Evolutionary conservation across 2,329 filamentous ascomycete species (phyloP), one percentile per base, ranked within the genome.

Genomic region (Verticillium tricorpus): DNA sequence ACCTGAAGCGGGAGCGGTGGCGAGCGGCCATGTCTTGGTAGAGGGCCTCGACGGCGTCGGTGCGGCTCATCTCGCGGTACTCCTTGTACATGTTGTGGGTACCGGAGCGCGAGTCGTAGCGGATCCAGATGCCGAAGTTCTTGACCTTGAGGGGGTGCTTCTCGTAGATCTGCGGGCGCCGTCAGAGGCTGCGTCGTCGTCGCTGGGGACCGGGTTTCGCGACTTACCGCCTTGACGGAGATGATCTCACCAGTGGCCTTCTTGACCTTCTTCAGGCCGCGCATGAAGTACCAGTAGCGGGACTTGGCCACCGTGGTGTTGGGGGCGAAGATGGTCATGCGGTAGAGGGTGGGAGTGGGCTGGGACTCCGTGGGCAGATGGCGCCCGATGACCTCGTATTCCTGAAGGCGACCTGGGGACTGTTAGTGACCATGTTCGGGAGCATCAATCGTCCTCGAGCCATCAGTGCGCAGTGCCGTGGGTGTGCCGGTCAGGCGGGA

Each of bases 1-100:
- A 96, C 83, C 95, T 89, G 88, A 99, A 99, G 76, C 95, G 92
- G 77, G 95, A 90, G 79, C 92, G 93, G 89, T 99, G 95, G 80
- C 95, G 92, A 81, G 96, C 94, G 73, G 95, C 93, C 95, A 99
- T 98, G 86, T 99, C 95, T 83, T 95, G 91, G 90, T 99, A 99
- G 78, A 99, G 89, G 72, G 94, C 84, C 84, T 98, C 91, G 76
- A 98, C 94, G 71, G 95, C 95, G 72, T 95, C 94, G 76, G 90
- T 91, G 82, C 95, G 88, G 79, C 91, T 94, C 88, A 98, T 91
- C 88, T 98, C 95, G 80, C 95, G 92, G 91, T 97, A 98, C 90
- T 99, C 95, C 90, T 98, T 98, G 92, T 99, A 99, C 95, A 99
- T 99, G 91, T 99, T 99, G 93, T 99, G 95, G 76, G 95, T 99